A percentile compares a stretch with the other conserved stretches of the same genome.
Conservation (phyloP, 805 yeast genomes). For the Kodamaea laetipori region DNA sequence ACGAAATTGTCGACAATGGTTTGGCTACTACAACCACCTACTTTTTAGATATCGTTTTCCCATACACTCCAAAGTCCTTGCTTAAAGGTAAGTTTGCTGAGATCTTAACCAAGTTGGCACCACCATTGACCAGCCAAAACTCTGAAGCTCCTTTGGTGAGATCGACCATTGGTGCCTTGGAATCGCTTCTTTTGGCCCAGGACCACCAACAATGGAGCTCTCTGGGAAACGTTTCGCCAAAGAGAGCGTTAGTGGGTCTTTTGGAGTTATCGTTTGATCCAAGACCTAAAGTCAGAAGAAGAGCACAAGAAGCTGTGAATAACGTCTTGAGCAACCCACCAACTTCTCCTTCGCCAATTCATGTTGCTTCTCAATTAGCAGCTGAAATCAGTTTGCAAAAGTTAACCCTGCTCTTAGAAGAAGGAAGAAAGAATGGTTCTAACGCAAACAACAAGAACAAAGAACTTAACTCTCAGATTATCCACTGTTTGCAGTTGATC, state of each 20-base stretch:
- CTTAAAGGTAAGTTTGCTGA: constrained; percentile 75
- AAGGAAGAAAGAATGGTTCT: constrained; percentile 32
- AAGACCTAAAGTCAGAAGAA: constrained; percentile 92
- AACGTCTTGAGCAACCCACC: constrained; percentile 68
- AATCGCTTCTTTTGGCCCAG: constrained; percentile 75
- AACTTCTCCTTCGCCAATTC: constrained; percentile 73
- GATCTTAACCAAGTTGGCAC: constrained; percentile 77
- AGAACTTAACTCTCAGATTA: constrained; percentile 57
- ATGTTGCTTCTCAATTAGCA: constrained; percentile 71
- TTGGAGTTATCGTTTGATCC: constrained; percentile 80
- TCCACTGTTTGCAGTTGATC: constrained; percentile 79
- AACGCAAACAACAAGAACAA: constrained; percentile 35
- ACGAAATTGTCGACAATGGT: constrained; percentile 55
- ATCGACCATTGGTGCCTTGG: constrained; percentile 85
- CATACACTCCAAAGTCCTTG: constrained; percentile 68
- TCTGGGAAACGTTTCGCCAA: constrained; percentile 64
- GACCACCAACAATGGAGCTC: constrained; percentile 76
- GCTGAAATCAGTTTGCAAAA: constrained; percentile 67
- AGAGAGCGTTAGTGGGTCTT: constrained; percentile 76
- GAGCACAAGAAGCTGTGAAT: constrained; percentile 88
- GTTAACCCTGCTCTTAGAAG: constrained; percentile 48
- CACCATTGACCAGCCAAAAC: constrained; percentile 66
- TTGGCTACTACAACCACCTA: constrained; percentile 79
- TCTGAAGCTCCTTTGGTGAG: constrained; percentile 80
- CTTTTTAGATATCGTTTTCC: constrained; percentile 76